A percentile compares a stretch with the other conserved stretches of the same genome.
phyloP scores from a whole-genome alignment of 441 rosid species.

The Hura crepitans region DNA sequence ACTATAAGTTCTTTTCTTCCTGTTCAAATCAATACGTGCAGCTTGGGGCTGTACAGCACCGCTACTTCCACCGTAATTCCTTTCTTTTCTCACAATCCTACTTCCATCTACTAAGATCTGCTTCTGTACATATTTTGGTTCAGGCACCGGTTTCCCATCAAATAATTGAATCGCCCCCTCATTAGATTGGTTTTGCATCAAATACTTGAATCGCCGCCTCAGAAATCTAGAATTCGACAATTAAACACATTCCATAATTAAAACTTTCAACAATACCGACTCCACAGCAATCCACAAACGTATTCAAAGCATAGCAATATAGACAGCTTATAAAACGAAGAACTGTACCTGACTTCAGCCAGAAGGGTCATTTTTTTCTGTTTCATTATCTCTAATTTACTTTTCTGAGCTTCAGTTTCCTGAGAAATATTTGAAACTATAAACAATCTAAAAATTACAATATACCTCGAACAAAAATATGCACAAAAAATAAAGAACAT shows the following conservation, averaged over 20 bases:
- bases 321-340: neutral
- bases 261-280: neutral
- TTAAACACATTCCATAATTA: slow-evolving; percentile 14
- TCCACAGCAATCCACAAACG: neutral
- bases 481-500: neutral
- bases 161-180: slow-evolving; percentile 49
- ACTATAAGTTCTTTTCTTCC: slow-evolving; percentile 32
- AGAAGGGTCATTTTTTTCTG: slow-evolving; percentile 41
- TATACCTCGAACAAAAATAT: neutral
- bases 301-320: neutral
- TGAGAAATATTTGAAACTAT: slow-evolving; percentile 25
- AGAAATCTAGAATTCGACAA: slow-evolving; percentile 50
- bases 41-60: slow-evolving; percentile 18
- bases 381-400: slow-evolving; percentile 53
- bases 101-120: slow-evolving; percentile 26
- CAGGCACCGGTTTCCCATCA: slow-evolving; percentile 42
- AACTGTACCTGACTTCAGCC: slow-evolving; percentile 75
- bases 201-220: slow-evolving; percentile 49
- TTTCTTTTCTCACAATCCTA: slow-evolving; percentile 31
- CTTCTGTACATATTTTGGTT: slow-evolving; percentile 21
- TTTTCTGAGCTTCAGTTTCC: slow-evolving; percentile 58
- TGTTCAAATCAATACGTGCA: slow-evolving; percentile 34
- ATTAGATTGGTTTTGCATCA: slow-evolving; percentile 49
- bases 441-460: neutral
- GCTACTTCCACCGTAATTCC: slow-evolving; percentile 29